Conservation (phyloP, 2,329 filamentous ascomycete genomes). For the Amesomyces nigricolor region DNA sequence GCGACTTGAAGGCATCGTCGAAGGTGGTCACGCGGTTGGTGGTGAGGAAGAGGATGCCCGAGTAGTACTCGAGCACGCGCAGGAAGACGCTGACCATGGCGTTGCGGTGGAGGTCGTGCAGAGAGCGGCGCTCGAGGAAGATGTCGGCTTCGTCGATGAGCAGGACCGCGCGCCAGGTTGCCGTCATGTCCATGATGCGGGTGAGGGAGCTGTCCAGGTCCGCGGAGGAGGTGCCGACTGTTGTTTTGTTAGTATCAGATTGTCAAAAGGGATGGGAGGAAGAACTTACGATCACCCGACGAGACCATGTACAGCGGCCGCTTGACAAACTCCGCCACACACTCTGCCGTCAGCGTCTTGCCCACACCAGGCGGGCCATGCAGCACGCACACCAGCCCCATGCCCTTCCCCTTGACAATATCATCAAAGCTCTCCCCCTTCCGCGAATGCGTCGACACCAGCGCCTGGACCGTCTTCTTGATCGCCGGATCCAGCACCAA, state of each 20-base stretch:
- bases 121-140: constrained; percentile 32
- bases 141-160: constrained; percentile 38
- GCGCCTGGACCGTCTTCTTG: constrained; percentile 29
- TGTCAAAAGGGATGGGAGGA: background rate
- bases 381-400: constrained; percentile 32
- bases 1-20: constrained; percentile 35
- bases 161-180: constrained; percentile 30
- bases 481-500: constrained; percentile 21
- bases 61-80: constrained; percentile 33
- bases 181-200: constrained; percentile 23
- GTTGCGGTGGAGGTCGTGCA: constrained; percentile 33
- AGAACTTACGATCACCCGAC: constrained; percentile 30
- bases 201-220: constrained; percentile 20
- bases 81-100: constrained; percentile 36
- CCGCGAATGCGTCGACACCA: constrained; percentile 26
- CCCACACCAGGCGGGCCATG: constrained; percentile 34
- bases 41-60: constrained; percentile 34
- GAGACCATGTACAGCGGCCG: constrained; percentile 35
- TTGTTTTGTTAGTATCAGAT: background rate
- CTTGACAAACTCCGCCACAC: constrained; percentile 33
- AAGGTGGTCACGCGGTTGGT: constrained; percentile 34
- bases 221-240: constrained; percentile 29
- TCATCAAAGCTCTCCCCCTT: constrained; percentile 28
- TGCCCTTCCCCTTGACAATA: constrained; percentile 33
- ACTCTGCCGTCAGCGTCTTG: constrained; percentile 35